Conservation (phyloP, 1,284 basidiomycete species). For the Trichosporon sp. region DNA sequence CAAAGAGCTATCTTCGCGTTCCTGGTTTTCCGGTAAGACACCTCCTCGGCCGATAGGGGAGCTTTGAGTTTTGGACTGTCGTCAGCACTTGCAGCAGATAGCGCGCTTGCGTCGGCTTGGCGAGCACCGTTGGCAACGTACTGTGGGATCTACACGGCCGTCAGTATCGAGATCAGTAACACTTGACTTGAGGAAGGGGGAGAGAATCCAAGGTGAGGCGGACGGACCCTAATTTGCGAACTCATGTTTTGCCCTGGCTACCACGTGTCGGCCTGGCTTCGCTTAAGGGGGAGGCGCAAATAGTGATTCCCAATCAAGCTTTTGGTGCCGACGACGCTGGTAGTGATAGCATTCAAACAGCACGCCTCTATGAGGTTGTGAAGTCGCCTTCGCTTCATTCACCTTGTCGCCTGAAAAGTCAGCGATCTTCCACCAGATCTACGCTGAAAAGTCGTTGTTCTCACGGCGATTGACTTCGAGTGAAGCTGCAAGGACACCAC, state of each 20-base stretch:
- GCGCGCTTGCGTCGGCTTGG: background rate
- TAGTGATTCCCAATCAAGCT: background rate
- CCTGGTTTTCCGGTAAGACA: background rate
- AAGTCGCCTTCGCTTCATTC: background rate
- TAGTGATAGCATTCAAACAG: background rate
- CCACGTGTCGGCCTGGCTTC: background rate
- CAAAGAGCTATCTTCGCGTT: background rate
- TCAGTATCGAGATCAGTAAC: background rate
- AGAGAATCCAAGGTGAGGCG: background rate
- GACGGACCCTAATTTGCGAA: background rate
- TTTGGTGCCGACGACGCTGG: background rate
- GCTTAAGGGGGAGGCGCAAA: background rate
- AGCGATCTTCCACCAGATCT: slow-evolving; percentile 1
- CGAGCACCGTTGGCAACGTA: background rate
- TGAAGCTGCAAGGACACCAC: background rate
- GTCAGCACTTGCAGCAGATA: background rate
- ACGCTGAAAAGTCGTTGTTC: background rate
- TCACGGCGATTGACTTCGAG: background rate
- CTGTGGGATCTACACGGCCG: background rate
- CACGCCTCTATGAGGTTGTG: background rate
- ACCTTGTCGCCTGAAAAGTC: background rate
- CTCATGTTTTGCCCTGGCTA: background rate
- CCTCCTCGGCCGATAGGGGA: background rate
- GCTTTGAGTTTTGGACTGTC: background rate
- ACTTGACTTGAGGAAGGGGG: background rate